Evolutionary conservation across 768 basidiomycete genomes (phyloP), one percentile per base, ranked within the genome.

Genomic region (Cubamyces lactineus): DNA sequence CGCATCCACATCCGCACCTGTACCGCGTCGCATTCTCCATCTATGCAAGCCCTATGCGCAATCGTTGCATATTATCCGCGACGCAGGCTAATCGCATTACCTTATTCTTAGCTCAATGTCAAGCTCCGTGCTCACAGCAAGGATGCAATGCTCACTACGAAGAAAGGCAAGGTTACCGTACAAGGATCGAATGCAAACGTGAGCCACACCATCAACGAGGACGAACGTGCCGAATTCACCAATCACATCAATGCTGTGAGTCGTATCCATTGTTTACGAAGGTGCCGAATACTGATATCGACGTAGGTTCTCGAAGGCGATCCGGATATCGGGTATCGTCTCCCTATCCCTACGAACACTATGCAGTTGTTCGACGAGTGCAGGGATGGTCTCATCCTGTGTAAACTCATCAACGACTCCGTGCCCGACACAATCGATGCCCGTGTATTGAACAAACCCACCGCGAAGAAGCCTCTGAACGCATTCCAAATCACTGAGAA

Each of bases 401-500:
- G 92, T 77, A 98, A 98, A 82, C 88, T 98, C 66, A 94, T 98
- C 83, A 96, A 99, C 76, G 96, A 99, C 78, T 96, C 97, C 46
- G 97, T 99, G 3, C 96, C 97, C 12, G 96, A 98, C 76, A 99
- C 97, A 6, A 99, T 99, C 78, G 96, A 98, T 77, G 91, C 87
- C 63, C 96, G 97, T 82, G 97, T 99, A 7, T 82, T 99, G 68
- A 98, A 99, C 82, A 96, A 91, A 74, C 86, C 95, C 0, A 82
- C 82, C 3, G 67, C 83, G 2, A 84, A 86, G 41, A 96, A 94
- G 77, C 85, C 91, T 0, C 82, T 99, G 49, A 99, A 99, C 72
- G 93, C 94, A 0, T 99, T 99, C 85, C 95, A 99, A 71, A 98
- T 98, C 70, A 98, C 97, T 0, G 97, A 99, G 75, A 98, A 98